Percentiles rank a stretch among this genome's conserved stretches.
phyloP scores from a whole-genome alignment of 176 grass and related monocot species.

The Eragrostis nindensis region DNA sequence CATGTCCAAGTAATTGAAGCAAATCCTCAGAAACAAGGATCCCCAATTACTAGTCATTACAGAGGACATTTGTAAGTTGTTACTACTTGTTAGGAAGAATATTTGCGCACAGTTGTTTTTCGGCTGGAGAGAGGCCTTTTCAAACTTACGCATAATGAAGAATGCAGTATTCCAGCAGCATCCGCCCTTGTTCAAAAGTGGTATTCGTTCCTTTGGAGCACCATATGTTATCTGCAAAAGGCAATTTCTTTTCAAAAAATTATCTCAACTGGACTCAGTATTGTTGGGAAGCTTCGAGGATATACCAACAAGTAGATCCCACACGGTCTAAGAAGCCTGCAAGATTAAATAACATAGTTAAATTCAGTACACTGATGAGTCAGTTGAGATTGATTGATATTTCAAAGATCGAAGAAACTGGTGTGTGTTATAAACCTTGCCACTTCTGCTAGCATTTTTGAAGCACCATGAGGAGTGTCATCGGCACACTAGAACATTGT shows the following conservation, averaged over 20 bases:
- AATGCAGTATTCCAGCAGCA: slow-evolving; percentile 56
- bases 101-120: background rate
- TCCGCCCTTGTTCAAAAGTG: slow-evolving; percentile 63
- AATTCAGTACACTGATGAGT: slow-evolving; percentile 8
- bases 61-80: background rate
- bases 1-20: background rate
- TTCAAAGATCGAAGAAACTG: slow-evolving; percentile 14
- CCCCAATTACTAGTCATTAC: background rate
- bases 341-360: slow-evolving; percentile 17
- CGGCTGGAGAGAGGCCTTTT: background rate
- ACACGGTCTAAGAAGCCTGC: slow-evolving; percentile 73
- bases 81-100: background rate
- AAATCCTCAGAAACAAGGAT: slow-evolving; percentile 1
- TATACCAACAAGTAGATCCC: slow-evolving; percentile 86
- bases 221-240: slow-evolving; percentile 89
- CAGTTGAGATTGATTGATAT: slow-evolving; percentile 13
- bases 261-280: slow-evolving; percentile 6
- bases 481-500: slow-evolving; percentile 65
- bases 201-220: slow-evolving; percentile 70
- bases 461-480: slow-evolving; percentile 73
- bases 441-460: slow-evolving; percentile 81
- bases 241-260: slow-evolving; percentile 26
- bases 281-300: slow-evolving; percentile 24
- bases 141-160: slow-evolving; percentile 63
- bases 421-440: slow-evolving; percentile 57